These are phyloP conservation scores for Chenopodium suecicum DNA, from an alignment of 148 eudicot species.

Conservation along the genomic window DNA sequence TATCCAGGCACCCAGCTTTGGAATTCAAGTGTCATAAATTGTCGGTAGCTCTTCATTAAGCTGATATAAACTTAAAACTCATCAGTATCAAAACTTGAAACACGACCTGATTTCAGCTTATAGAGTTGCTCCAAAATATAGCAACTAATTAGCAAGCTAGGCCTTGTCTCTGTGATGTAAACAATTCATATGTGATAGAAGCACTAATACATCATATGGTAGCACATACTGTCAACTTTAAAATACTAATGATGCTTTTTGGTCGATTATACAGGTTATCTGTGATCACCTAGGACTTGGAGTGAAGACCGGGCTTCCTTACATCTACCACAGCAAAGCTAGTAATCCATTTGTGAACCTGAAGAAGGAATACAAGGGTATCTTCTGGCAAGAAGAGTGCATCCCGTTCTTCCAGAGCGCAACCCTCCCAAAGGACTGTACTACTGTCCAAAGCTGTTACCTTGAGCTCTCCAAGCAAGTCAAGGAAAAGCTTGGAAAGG, in stretches of 20 bases:
- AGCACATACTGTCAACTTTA: neutral
- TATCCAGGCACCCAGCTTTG: no score
- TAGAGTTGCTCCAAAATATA: no score
- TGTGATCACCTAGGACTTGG: conserved; percentile 86
- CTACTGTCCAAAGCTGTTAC: conserved; percentile 76
- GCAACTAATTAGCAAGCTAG: no score
- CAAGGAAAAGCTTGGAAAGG: conserved; percentile 71
- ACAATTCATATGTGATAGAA: neutral
- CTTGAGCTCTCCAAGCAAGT: conserved; percentile 74
- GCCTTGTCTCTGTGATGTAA: neutral
- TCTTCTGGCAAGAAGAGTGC: conserved; percentile 89
- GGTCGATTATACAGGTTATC: conserved; percentile 51
- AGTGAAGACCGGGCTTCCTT: conserved; percentile 82
- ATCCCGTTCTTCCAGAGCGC: conserved; percentile 84
- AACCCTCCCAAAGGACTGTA: conserved; percentile 69
- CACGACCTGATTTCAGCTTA: no score
- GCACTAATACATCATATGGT: neutral
- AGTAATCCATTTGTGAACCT: conserved; percentile 91
- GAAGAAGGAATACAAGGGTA: conserved; percentile 90
- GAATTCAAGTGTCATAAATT: no score
- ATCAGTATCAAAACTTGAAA: no score
- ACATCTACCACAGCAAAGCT: conserved; percentile 93
- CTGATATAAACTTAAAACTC: no score
- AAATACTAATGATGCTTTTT: neutral
- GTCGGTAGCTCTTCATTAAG: no score